Evolutionary conservation across 208 protist species (phyloP), one percentile per base, ranked within the genome.

Genomic region (Leishmania amazonensis): DNA sequence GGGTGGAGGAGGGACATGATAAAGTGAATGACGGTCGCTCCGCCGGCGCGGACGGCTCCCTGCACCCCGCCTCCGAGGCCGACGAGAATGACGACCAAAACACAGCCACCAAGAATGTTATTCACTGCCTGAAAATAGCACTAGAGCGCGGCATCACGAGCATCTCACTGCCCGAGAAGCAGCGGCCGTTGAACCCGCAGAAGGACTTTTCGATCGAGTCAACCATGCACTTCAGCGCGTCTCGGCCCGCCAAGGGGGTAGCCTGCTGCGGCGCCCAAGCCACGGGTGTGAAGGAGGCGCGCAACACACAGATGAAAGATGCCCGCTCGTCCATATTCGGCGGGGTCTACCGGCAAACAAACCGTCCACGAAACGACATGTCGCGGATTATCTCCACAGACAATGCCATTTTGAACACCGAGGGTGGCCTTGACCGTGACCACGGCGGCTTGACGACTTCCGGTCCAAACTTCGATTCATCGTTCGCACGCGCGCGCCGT

Each of bases 81-180:
- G 78, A 77, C 40, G 83, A 82, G 8, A 81, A 78, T 38, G 79
- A 81, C 7, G 80, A 87, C 24, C 83, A 87, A 72, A 89, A 94
- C 77, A 78, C 88, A 64, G 88, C 90, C 2, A 95, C 92, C 67
- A 75, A 88, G 53, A 87, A 88, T 35, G 78, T 97, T 31, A 97
- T 98, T 73, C 74, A 81, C 7, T 98, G 94, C 81, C 85, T 97
- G 51, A 96, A 97, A 70, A 88, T 91, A 53, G 95, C 93, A 6
- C 81, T 98, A n/a, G 82, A 81, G 45, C 85, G 87, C 53, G 92
- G 91, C 60, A 96, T 98, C 57, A 88, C 78, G 1, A 95, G 90
- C 78, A 98, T 98, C 65, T 95, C 93, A 8, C 79, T 94, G 8
- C 91, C 95, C 9, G 93, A 91, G 57, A 97, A 97, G 73, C 87